These are phyloP conservation scores for Barnettozyma siamensis DNA, from an alignment of 805 yeast species.

Conservation along the genomic window DNA sequence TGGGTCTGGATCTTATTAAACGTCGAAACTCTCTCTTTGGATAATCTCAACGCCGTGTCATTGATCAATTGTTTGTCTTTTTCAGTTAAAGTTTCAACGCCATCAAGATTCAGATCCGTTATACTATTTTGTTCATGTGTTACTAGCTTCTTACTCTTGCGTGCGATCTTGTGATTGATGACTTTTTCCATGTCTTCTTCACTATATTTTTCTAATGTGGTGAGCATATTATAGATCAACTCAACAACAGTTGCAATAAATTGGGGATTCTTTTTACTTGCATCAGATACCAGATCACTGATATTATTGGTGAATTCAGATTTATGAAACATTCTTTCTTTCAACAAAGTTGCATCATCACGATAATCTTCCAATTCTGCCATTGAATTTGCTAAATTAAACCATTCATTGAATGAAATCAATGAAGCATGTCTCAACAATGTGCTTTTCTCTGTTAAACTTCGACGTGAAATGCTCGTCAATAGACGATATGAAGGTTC, in stretches of 20 bases:
- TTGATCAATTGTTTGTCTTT: not conserved
- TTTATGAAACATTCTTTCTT: constrained; percentile 65
- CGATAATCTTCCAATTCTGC: constrained; percentile 39
- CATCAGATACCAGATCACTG: constrained; percentile 54
- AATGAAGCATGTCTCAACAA: constrained; percentile 65
- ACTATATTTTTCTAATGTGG: constrained; percentile 61
- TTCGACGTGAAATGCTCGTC: constrained; percentile 31
- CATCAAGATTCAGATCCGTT: constrained; percentile 20
- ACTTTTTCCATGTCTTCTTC: constrained; percentile 47
- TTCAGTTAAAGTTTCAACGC: constrained; percentile 28
- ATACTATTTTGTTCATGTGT: constrained; percentile 28
- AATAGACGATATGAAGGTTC: constrained; percentile 56
- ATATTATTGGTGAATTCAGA: constrained; percentile 52
- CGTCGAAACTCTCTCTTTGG: constrained; percentile 36
- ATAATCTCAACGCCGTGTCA: constrained; percentile 6
- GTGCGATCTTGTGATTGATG: constrained; percentile 40
- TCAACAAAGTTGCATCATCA: constrained; percentile 51
- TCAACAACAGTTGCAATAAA: constrained; percentile 59
- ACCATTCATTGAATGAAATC: constrained; percentile 58
- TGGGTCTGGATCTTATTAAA: constrained; percentile 36
- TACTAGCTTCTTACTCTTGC: constrained; percentile 22
- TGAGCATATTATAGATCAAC: constrained; percentile 57
- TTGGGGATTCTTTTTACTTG: constrained; percentile 56
- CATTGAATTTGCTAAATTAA: constrained; percentile 40
- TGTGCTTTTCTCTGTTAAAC: constrained; percentile 41